Evolutionary conservation across 176 grass and related monocot genomes (phyloP).

Genomic region (Carex kokanica): DNA sequence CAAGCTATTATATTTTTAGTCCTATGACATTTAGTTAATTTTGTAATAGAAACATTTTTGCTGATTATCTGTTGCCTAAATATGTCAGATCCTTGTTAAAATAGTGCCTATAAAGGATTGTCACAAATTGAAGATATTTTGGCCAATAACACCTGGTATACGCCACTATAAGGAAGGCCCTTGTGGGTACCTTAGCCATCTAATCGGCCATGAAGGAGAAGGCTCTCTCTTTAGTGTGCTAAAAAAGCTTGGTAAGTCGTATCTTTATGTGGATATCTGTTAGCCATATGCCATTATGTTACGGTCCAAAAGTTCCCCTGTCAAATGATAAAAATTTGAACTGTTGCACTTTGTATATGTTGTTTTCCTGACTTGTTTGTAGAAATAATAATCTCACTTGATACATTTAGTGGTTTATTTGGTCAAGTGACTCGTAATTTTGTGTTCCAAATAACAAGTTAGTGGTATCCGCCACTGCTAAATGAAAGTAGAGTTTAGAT

Average conservation of each 20-base stretch:
- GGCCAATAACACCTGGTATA: conserved; percentile 79
- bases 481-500: not conserved
- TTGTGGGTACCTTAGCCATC: conserved; percentile 71
- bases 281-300: not conserved
- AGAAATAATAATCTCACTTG: not conserved
- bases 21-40: not conserved
- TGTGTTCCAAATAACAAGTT: not conserved
- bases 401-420: not conserved
- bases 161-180: conserved; percentile 83
- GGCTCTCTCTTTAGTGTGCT: conserved; percentile 84
- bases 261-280: conserved; percentile 5
- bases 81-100: conserved; percentile 90
- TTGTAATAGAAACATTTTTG: not conserved
- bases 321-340: not conserved
- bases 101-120: conserved; percentile 84
- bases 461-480: not conserved
- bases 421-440: not conserved
- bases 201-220: conserved; percentile 97
- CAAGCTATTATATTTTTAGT: not conserved
- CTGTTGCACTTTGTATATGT: not conserved
- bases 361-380: not conserved
- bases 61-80: not conserved
- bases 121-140: conserved; percentile 66
- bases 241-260: conserved; percentile 79
- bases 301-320: not conserved